Base-by-base conservation (phyloP, 176 grass and related monocot genomes). In the Neostapfia colusana region DNA sequence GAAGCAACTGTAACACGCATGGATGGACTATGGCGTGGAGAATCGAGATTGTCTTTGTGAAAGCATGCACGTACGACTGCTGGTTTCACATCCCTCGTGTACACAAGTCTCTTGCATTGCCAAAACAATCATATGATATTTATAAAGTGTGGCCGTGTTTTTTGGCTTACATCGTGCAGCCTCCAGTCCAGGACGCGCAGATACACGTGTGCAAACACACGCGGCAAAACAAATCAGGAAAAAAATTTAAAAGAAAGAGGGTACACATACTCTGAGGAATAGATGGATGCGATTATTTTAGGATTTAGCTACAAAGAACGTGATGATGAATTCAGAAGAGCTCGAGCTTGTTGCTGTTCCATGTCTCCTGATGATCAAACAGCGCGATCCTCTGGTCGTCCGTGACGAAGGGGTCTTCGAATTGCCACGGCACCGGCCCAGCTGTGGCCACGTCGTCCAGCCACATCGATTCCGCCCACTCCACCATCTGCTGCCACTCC, bases 381-480 rank as follows among this genome's bases (percentile, higher is more conserved):
- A 88, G 81, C 9, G 65, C 68, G 14, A 85, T 83, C 84, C 90
- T 92, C 65, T 96, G 75, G 73, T 89, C 85, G 73, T 89, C 85
- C 39, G 90, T 37, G 59, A 74, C 71, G 83, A 87, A 92, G 4
- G 70, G 60, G 61, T 96, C 89, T 42, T 85, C 76, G 64, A 79
- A 49, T 8, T 83, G 87, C 76, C 85, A 86, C 3, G 69, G 15
- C 37, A 46, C 15, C 61, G 56, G 76, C 12, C 61, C 75, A n/a
- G n/a, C n/a, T n/a, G 76, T 56, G 46, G 76, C 82, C 67, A 86
- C 78, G 43, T 93, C 90, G 65, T 90, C 88, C 59, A 90, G 34
- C 80, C 81, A 93, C 80, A 89, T 88, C 17, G 90, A 79, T 20
- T 97, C 90, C 7, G 93, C 85, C 93, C 93, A 97, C 78, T 93